A percentile compares a stretch with the other conserved stretches of the same genome.
Evolutionary conservation across 257 asterid species (phyloP).

Genomic region (Solanum pinnatisectum): DNA sequence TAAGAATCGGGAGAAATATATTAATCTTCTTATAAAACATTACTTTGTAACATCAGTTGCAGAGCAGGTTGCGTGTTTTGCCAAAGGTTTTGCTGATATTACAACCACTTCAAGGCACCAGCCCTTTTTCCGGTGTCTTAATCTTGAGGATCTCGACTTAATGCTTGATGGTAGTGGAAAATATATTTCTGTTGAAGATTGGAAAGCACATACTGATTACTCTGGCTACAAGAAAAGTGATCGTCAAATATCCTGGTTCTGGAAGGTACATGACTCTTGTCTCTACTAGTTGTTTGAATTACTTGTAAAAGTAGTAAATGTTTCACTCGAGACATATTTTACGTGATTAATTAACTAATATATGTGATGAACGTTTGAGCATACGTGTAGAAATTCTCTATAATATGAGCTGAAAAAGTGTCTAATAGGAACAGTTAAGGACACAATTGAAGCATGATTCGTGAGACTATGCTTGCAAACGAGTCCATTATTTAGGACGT

Average conservation of each 20-base stretch:
- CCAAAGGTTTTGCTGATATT: neutral
- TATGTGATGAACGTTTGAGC: neutral
- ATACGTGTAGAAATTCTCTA: neutral
- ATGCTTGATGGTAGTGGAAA: neutral
- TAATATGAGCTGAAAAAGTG: neutral
- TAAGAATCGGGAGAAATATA: neutral
- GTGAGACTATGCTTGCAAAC: neutral
- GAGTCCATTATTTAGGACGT: neutral
- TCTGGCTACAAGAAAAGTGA: neutral
- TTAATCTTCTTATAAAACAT: neutral
- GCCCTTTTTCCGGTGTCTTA: neutral
- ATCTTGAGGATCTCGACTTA: neutral
- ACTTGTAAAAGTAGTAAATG: neutral
- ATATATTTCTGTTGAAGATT: neutral
- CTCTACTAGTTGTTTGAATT: neutral
- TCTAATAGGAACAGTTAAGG: neutral
- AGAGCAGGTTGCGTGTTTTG: neutral
- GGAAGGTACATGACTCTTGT: neutral
- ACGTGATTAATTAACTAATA: neutral
- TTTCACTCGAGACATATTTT: neutral
- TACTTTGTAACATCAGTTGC: neutral
- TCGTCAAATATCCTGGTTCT: neutral
- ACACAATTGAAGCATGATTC: neutral
- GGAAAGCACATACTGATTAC: neutral
- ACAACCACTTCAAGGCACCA: neutral